Evolutionary conservation across 352 stramenopile genomes (phyloP), one percentile per base, ranked within the genome.

Genomic region (Globisporangium uncinulatum): DNA sequence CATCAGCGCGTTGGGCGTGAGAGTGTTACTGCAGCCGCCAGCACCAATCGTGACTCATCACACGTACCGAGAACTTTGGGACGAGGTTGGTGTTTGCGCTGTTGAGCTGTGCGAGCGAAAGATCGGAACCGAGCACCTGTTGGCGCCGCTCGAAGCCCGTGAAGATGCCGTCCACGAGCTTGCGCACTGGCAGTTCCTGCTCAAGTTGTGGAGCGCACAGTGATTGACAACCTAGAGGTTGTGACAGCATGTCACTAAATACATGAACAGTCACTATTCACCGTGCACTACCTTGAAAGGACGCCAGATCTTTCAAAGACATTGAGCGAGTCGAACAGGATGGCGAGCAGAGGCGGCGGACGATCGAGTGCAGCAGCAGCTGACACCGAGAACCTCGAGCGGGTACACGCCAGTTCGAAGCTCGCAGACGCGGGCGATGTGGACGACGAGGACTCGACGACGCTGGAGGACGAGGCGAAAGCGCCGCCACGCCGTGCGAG

Each of bases 151-250:
- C 70, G 57, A 86, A 86, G 0, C n/a, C 70, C 80, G 24, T 79
- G 54, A 92, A 92, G 11, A 89, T 62, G 15, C 82, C 82, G 19
- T 80, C 62, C 14, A 86, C 66, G 17, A 89, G 65, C 60, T 92
- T 89, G 51, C 69, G 70, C 19, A 86, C 67, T 1, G 79, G 75
- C 11, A 92, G 73, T 52, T 92, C 79, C 79, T 89, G 15, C 9
- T 5, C 7, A 14, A 34, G 14, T 10, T 44, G 32, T 20, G 51
- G 47, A 41, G 10, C 36, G n/a, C n/a, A n/a, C 24, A 29, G 24
- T 29, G 24, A 29, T 29, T 29, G 24, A 29, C 24, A 29, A 29
- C 2, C 24, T 1, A 29, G 24, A 29, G 24, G n/a, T n/a, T n/a
- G n/a, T n/a, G n/a, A 29, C 24, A 29, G 24, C 24, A 29, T 29